Conservation (phyloP, 2,329 filamentous ascomycete species). For the Arthrinium phaeospermum region DNA sequence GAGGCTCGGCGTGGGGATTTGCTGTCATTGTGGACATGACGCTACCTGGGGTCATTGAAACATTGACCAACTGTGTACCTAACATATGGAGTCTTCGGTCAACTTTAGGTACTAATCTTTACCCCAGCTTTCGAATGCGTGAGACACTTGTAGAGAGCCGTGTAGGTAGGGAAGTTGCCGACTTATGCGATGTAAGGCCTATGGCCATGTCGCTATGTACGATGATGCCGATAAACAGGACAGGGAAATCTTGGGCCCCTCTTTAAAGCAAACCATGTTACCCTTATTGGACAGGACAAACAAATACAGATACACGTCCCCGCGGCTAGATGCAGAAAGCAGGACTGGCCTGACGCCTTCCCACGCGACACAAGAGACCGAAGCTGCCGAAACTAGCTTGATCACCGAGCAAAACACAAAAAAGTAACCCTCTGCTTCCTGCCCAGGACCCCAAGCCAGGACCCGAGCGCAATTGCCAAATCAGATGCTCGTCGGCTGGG, state of each 20-base stretch:
- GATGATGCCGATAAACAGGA: not conserved
- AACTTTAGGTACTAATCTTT: too few relatives aligned
- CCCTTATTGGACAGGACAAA: not conserved
- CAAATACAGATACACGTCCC: not conserved
- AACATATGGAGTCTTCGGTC: not conserved
- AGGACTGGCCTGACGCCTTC: constrained; percentile 12
- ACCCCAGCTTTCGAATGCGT: not conserved
- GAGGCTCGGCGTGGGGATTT: constrained; percentile 12
- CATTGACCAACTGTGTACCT: not conserved
- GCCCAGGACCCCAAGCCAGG: not conserved
- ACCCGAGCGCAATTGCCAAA: constrained; percentile 14
- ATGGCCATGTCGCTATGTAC: not conserved
- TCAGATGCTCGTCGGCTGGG: not conserved
- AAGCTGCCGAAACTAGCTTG: constrained; percentile 12
- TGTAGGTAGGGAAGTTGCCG: not conserved
- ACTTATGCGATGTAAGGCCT: not conserved
- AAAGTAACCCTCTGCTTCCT: not conserved
- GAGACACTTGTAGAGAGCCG: not conserved
- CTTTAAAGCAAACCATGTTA: not conserved
- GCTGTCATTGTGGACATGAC: not conserved
- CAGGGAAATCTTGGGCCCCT: not conserved
- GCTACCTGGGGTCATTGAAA: not conserved
- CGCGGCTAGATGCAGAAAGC: constrained; percentile 5
- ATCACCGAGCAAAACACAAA: not conserved
- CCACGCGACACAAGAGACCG: constrained; percentile 14